A percentile compares a stretch with the other conserved stretches of the same genome.
Evolutionary conservation across 2,329 filamentous ascomycete species (phyloP).

Genomic region (Stagonosporopsis cucurbitacearum): DNA sequence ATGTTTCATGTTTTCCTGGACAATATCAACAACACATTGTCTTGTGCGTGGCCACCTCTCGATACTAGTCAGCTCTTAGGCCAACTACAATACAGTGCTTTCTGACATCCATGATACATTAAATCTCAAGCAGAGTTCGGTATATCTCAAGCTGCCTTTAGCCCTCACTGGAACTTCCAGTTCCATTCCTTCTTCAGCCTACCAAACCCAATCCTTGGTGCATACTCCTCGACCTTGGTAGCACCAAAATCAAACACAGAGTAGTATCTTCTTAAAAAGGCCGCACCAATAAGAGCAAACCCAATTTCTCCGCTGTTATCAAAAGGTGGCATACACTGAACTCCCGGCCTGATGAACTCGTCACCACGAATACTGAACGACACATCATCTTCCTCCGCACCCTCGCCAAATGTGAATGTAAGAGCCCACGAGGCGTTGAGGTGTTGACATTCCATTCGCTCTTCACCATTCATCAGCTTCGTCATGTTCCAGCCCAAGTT

Average conservation of each 20-base stretch:
- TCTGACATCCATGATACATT: no score
- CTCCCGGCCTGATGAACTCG: constrained; percentile 17
- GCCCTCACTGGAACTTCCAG: constrained; percentile 7
- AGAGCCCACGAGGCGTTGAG: constrained; percentile 29
- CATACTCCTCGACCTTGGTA: constrained; percentile 19
- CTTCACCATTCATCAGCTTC: constrained; percentile 16
- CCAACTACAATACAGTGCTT: no score
- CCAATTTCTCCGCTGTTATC: constrained; percentile 6
- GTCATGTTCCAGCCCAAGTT: constrained; percentile 29
- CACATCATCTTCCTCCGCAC: constrained; percentile 14
- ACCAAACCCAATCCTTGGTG: constrained; percentile 27
- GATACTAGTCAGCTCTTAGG: no score
- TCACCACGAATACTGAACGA: constrained; percentile 22
- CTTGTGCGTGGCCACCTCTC: no score
- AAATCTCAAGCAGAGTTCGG: no score
- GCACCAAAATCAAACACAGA: constrained; percentile 26
- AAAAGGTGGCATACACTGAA: constrained; percentile 25
- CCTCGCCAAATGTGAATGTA: constrained; percentile 23
- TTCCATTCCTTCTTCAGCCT: constrained; percentile 30
- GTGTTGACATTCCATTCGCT: constrained; percentile 25
- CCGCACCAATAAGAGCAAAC: constrained; percentile 22
- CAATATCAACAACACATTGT: no score
- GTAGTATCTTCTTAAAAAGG: constrained; percentile 22
- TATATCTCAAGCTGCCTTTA: neutral
- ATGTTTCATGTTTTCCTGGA: no score